These are phyloP conservation scores for Solanum hybrid DNA, from an alignment of 305 asterid species.

Conservation along the genomic window DNA sequence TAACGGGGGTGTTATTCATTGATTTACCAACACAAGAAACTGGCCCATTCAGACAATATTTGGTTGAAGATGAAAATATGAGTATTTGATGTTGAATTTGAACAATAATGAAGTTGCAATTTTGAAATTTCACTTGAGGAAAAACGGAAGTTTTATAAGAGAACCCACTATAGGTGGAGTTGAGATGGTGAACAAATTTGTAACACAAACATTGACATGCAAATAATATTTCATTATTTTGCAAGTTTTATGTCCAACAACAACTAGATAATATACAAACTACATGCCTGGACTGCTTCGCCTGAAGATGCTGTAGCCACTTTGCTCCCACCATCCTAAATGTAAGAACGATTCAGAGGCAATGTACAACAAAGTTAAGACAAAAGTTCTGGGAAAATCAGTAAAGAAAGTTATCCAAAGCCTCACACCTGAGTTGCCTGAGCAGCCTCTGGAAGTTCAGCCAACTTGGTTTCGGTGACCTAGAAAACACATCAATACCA, in stretches of 20 bases:
- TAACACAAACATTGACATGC: neutral
- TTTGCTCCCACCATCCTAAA: slow-evolving; percentile 6
- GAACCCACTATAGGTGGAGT: neutral
- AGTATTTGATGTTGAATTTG: neutral
- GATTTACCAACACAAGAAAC: neutral
- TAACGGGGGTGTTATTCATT: neutral
- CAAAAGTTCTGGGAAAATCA: neutral
- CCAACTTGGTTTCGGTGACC: slow-evolving; percentile 6
- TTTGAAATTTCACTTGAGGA: neutral
- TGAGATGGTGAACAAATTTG: neutral
- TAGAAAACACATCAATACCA: neutral
- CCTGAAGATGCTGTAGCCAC: slow-evolving; percentile 7
- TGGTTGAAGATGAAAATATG: neutral
- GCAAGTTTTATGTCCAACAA: neutral
- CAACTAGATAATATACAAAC: neutral
- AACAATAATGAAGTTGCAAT: neutral
- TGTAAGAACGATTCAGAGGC: neutral
- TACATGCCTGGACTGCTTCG: slow-evolving; percentile 8
- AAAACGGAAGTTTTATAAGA: neutral
- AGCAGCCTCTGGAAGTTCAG: slow-evolving; percentile 2
- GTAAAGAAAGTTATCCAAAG: neutral
- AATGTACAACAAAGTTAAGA: neutral
- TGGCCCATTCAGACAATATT: neutral
- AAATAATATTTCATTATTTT: neutral
- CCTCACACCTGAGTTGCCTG: slow-evolving; percentile 8